These are phyloP conservation scores for Microsporum audouinii DNA, from an alignment of 2,329 filamentous ascomycete genomes.

Conservation along the genomic window DNA sequence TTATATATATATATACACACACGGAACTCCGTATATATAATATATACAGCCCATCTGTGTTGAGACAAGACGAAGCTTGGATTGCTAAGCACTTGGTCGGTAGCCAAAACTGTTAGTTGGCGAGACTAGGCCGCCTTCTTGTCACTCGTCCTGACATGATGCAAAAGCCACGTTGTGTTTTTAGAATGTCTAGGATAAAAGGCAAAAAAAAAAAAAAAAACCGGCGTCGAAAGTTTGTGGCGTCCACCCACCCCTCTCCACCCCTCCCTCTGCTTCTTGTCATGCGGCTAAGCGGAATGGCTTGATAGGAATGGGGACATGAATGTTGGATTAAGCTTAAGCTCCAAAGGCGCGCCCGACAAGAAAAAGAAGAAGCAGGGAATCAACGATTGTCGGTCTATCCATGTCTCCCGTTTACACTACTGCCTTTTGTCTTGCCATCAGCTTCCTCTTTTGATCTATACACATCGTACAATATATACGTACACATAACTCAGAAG, in stretches of 20 bases:
- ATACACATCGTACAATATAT: not conserved
- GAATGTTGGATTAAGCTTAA: slow-evolving; percentile 1
- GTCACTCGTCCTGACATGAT: not conserved
- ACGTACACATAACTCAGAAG: not conserved
- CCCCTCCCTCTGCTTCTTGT: not conserved
- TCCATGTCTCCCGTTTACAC: not conserved
- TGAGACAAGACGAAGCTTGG: not conserved
- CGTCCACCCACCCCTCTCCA: not conserved
- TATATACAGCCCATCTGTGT: too few relatives aligned
- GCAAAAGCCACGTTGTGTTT: slow-evolving; percentile 1
- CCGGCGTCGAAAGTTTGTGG: not conserved
- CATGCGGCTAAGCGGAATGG: slow-evolving; percentile 4
- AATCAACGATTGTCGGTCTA: not conserved
- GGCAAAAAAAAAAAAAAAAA: not conserved
- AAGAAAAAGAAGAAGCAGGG: not conserved
- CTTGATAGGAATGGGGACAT: not conserved
- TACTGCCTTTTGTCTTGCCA: too few relatives aligned
- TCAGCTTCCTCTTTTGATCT: not conserved
- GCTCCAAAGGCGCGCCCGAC: not conserved
- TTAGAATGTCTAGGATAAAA: not conserved
- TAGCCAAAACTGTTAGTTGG: not conserved
- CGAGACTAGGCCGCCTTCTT: not conserved
- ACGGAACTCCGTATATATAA: too few relatives aligned
- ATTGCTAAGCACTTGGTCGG: not conserved
- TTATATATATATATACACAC: too few relatives aligned